A percentile compares a stretch with the other conserved stretches of the same genome.
These are phyloP conservation scores for Dictyostelium firmibasis DNA, from an alignment of 78 protist species.

Conservation along the genomic window DNA sequence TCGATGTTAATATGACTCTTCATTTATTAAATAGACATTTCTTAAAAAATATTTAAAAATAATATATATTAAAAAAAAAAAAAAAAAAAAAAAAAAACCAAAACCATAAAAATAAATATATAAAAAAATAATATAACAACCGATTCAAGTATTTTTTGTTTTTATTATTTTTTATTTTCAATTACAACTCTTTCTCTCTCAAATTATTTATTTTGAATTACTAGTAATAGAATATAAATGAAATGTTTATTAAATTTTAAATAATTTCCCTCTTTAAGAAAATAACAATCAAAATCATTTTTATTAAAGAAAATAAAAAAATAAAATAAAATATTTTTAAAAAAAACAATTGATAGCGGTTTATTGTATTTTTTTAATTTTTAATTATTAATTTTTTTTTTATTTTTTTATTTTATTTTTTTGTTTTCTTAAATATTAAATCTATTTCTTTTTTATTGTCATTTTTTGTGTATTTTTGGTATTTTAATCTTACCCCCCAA, in stretches of 20 bases:
- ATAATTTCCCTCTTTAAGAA: too few relatives aligned
- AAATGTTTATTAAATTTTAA: too few relatives aligned
- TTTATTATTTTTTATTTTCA: background rate
- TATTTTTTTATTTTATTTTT: too few relatives aligned
- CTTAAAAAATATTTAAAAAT: constrained; percentile 47
- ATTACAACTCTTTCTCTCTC: too few relatives aligned
- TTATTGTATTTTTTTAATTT: too few relatives aligned
- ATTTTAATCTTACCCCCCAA: background rate
- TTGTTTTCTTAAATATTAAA: background rate
- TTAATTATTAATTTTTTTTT: too few relatives aligned
- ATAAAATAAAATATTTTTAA: too few relatives aligned
- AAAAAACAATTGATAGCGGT: too few relatives aligned
- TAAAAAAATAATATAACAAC: background rate
- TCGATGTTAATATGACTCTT: constrained; percentile 86
- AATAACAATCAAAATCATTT: too few relatives aligned
- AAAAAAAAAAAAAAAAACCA: background rate
- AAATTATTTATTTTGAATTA: too few relatives aligned
- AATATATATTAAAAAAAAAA: background rate
- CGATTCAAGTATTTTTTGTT: background rate
- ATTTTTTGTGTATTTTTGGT: background rate
- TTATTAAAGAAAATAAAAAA: too few relatives aligned
- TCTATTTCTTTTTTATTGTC: background rate
- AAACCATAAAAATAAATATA: background rate
- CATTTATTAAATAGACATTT: constrained; percentile 79
- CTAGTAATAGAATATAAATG: too few relatives aligned